Evolutionary conservation across 2,329 filamentous ascomycete species (phyloP).

Genomic region (Sordariomycetes sp.): DNA sequence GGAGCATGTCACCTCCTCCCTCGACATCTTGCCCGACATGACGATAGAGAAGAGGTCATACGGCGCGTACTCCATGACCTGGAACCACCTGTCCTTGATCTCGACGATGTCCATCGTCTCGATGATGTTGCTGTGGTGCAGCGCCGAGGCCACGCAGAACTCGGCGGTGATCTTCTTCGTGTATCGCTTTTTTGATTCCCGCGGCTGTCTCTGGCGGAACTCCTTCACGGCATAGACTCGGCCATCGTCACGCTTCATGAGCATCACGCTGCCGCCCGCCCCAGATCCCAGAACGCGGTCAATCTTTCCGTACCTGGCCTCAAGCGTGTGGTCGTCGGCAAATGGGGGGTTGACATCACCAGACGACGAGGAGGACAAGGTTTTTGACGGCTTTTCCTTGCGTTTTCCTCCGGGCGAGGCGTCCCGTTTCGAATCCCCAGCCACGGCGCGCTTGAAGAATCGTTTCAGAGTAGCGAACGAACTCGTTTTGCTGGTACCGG

Average conservation of each 20-base stretch:
- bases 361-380: slow-evolving; percentile 32
- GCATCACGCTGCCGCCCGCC: slow-evolving; percentile 83
- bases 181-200: slow-evolving; percentile 91
- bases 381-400: slow-evolving; percentile 31
- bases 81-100: slow-evolving; percentile 90
- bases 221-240: slow-evolving; percentile 97
- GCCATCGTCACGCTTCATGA: slow-evolving; percentile 90
- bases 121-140: slow-evolving; percentile 97
- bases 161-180: slow-evolving; percentile 97
- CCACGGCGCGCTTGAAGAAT: slow-evolving; percentile 69
- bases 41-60: slow-evolving; percentile 95
- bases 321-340: slow-evolving; percentile 82
- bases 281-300: slow-evolving; percentile 89
- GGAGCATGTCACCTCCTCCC: slow-evolving; percentile 80
- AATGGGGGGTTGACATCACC: slow-evolving; percentile 57
- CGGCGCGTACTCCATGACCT: slow-evolving; percentile 98
- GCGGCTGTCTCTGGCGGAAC: slow-evolving; percentile 82
- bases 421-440: slow-evolving; percentile 53
- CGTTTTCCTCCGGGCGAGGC: slow-evolving; percentile 49
- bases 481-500: background rate
- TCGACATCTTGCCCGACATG: slow-evolving; percentile 96
- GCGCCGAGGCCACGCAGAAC: slow-evolving; percentile 92
- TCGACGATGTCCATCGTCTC: slow-evolving; percentile 95
- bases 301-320: slow-evolving; percentile 90
- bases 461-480: slow-evolving; percentile 94